These are phyloP conservation scores for Trichosporon ovoides DNA, from an alignment of 1,284 basidiomycete genomes.

Conservation along the genomic window DNA sequence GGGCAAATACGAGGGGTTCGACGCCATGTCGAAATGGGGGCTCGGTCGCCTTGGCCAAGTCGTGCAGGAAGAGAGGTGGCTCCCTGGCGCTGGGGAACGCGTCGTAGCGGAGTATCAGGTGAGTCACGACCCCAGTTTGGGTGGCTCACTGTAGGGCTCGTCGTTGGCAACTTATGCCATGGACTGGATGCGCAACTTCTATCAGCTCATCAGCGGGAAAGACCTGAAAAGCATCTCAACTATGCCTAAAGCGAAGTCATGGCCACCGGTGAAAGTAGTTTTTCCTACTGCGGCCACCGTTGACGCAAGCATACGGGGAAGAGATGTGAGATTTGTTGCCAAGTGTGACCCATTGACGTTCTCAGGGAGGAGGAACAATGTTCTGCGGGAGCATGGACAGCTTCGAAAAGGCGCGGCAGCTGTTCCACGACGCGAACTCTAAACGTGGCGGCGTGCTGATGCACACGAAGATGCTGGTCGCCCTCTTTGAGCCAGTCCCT, in stretches of 20 bases:
- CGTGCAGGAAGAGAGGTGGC: conserved; percentile 38
- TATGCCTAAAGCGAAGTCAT: conserved; percentile 25
- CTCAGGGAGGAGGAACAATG: conserved; percentile 45
- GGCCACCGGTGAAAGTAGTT: conserved; percentile 42
- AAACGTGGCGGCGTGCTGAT: conserved; percentile 47
- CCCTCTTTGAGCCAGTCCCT: conserved; percentile 34
- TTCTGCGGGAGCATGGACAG: conserved; percentile 38
- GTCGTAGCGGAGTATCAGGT: conserved; percentile 46
- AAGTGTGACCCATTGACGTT: neutral
- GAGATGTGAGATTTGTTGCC: conserved; percentile 20
- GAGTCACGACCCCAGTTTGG: neutral
- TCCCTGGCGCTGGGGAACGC: conserved; percentile 29
- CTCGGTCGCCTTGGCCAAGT: conserved; percentile 37
- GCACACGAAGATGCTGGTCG: conserved; percentile 48
- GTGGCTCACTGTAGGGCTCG: conserved; percentile 33
- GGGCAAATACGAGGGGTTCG: conserved; percentile 35
- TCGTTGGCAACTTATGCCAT: conserved; percentile 39
- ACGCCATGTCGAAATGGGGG: conserved; percentile 32
- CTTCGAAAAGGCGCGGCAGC: conserved; percentile 22
- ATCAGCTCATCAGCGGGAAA: conserved; percentile 32
- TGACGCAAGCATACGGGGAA: conserved; percentile 28
- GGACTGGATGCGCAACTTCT: conserved; percentile 43
- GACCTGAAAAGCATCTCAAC: conserved; percentile 18
- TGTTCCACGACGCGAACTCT: conserved; percentile 46
- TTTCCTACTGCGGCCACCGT: conserved; percentile 44